These are phyloP conservation scores for Capillidium rhysosporum DNA, from an alignment of 371 early-diverging fungal species.

Conservation along the genomic window DNA sequence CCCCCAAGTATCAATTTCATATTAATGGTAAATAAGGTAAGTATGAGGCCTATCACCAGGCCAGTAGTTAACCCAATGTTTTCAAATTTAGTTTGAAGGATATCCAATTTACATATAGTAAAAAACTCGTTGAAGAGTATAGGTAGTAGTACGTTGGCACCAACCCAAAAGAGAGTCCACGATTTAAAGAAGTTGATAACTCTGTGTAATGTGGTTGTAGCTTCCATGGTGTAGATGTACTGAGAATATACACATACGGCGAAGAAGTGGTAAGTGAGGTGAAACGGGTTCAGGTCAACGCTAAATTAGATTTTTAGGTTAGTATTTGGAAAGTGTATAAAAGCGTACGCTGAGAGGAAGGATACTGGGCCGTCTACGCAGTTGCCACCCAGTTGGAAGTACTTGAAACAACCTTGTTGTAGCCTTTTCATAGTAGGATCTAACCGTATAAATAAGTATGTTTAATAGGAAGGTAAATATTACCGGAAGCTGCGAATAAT, in stretches of 20 bases:
- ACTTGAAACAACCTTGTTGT: slow-evolving; percentile 71
- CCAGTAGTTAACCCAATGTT: too few relatives aligned
- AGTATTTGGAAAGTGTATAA: neutral
- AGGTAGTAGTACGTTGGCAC: neutral
- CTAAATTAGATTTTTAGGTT: neutral
- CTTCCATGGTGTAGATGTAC: neutral
- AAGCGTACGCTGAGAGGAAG: slow-evolving; percentile 46
- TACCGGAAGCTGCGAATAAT: slow-evolving; percentile 52
- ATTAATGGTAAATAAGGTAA: too few relatives aligned
- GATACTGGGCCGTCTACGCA: slow-evolving; percentile 67
- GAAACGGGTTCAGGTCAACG: neutral
- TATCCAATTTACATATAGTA: neutral
- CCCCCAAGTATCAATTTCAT: too few relatives aligned
- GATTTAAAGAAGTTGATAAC: neutral
- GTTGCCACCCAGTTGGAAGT: slow-evolving; percentile 62
- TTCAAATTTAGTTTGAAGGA: too few relatives aligned
- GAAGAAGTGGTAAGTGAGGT: slow-evolving; percentile 6
- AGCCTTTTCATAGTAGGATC: slow-evolving; percentile 13
- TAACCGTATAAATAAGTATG: neutral
- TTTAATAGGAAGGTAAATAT: slow-evolving; percentile 5
- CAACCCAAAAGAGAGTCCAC: neutral
- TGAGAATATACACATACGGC: slow-evolving; percentile 2
- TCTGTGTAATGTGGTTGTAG: neutral
- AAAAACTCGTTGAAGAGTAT: neutral
- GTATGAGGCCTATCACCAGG: too few relatives aligned